A percentile compares a stretch with the other conserved stretches of the same genome.
Conservation (phyloP, 495 filamentous ascomycete species). For the Aspergillus steynii region DNA sequence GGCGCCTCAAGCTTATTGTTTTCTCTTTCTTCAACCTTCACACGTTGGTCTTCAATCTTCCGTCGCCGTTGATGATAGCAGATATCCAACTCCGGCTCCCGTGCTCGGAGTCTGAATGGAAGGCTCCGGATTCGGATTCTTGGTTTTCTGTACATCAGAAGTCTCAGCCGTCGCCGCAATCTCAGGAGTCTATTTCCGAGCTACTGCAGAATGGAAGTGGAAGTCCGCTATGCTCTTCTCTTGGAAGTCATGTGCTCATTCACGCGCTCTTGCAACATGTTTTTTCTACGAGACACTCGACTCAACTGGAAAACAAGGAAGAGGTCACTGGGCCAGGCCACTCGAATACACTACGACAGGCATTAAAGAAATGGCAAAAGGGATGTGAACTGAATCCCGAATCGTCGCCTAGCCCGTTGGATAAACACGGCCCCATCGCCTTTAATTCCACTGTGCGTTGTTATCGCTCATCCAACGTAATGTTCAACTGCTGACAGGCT, state of each 20-base stretch:
- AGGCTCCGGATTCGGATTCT: constrained; percentile 17
- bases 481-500: no score
- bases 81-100: constrained; percentile 26
- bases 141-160: constrained; percentile 10
- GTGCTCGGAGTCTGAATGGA: constrained; percentile 23
- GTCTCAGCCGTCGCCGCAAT: not conserved
- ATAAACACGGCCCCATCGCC: constrained; percentile 23
- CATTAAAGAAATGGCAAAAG: constrained; percentile 18
- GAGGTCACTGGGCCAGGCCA: not conserved
- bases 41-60: constrained; percentile 27
- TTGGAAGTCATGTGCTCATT: not conserved
- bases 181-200: not conserved
- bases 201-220: not conserved
- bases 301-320: not conserved
- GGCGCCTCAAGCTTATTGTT: constrained; percentile 26
- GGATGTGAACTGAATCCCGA: constrained; percentile 24
- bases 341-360: not conserved
- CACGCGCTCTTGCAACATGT: not conserved
- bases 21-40: constrained; percentile 32
- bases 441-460: constrained; percentile 21
- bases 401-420: constrained; percentile 20
- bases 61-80: constrained; percentile 27
- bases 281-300: not conserved
- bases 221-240: not conserved
- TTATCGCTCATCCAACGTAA: no score